Evolutionary conservation across 2,329 filamentous ascomycete species (phyloP), one percentile per base, ranked within the genome.

Genomic region (Beauveria sp.): DNA sequence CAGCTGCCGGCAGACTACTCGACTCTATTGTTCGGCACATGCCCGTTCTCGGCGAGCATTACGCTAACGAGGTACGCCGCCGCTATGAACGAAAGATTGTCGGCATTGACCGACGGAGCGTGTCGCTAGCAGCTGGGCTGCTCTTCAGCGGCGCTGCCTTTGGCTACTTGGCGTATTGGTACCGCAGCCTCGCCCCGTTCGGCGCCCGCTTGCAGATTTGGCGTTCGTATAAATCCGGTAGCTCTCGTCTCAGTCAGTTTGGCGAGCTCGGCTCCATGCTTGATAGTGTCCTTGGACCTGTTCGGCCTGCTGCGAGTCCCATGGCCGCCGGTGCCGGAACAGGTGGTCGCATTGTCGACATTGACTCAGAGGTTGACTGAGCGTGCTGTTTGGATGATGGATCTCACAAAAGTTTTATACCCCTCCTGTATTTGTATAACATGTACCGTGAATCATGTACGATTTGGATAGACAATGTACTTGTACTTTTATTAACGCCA

Each of bases 221-320:
- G 74, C 70, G 70, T 61, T 68, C 73, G 1, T 62, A 67, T n/a
- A 69, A 64, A 45, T 18, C 51, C 4, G 67, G 65, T 14, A 67
- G 71, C 1, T 68, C 71, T 2, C 70, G 69, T 55, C 64, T 83
- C 40, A 72, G 74, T 54, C 73, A 74, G 62, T 80, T 80, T 65
- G 80, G 80, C 3, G 77, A 79, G 24, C 70, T 81, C 18, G 79
- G 80, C 1, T 73, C 75, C 1, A 77, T 83, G 70, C 65, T 83
- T 34, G 67, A 68, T 16, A 73, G 69, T 49, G 73, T 70, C 5
- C 63, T 76, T 20, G 73, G 73, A 31, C 66, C 68, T 2, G 67
- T 66, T 55, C 64, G 64, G 26, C 59, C 66, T 34, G 62, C 64
- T 2, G 50, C n/a, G 65, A 62, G 52, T 49, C 64, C 26, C 51